phyloP scores from a whole-genome alignment of 306 rosid genomes.

The Arachis hypogaea region DNA sequence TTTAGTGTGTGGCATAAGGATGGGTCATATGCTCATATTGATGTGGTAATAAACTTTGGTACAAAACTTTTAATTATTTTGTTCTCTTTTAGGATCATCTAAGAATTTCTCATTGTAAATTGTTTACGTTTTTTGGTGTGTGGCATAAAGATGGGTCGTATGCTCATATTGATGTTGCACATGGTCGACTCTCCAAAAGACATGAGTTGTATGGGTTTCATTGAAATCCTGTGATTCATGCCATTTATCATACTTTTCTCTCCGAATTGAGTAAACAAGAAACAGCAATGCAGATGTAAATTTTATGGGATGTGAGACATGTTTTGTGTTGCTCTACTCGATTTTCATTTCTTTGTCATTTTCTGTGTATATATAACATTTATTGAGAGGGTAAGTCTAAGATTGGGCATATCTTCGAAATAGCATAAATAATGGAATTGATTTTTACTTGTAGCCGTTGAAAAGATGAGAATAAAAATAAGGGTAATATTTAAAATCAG shows the following conservation, averaged over 20 bases:
- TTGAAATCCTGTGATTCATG: not conserved
- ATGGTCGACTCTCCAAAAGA: not conserved
- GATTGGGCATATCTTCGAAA: too few species aligned
- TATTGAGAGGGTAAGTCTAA: too few species aligned
- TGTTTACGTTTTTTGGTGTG: too few species aligned
- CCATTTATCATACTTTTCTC: not conserved
- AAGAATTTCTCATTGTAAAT: not conserved
- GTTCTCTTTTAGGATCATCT: too few species aligned
- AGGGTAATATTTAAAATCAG: too few species aligned
- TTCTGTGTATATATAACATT: not conserved
- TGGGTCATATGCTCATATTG: too few species aligned
- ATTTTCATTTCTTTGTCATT: not conserved
- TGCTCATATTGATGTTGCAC: not conserved
- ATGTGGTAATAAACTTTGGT: too few species aligned
- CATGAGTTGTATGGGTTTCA: not conserved
- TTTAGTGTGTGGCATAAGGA: too few species aligned
- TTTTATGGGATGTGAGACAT: not conserved
- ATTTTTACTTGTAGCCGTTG: too few species aligned
- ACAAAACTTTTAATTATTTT: too few species aligned
- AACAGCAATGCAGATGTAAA: not conserved
- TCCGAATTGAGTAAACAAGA: not conserved
- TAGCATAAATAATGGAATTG: too few species aligned
- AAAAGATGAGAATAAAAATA: too few species aligned
- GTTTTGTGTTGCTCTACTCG: not conserved
- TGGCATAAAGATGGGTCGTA: not conserved